A percentile compares a stretch with the other conserved stretches of the same genome.
phyloP scores from a whole-genome alignment of 768 basidiomycete species.

The Termitomyces sp. region DNA sequence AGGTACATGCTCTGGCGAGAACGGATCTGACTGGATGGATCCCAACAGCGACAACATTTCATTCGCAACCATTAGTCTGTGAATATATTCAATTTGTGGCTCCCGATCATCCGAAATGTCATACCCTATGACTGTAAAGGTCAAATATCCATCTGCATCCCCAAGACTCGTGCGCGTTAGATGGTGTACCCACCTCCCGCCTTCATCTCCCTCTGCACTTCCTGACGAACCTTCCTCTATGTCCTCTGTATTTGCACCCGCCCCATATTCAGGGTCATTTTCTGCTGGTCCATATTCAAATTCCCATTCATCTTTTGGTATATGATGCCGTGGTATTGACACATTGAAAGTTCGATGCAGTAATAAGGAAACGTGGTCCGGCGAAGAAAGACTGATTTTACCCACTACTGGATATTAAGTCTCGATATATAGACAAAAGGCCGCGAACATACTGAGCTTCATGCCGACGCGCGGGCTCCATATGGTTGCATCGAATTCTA shows the following conservation, averaged over 20 bases:
- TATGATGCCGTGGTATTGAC: slow-evolving; percentile 90
- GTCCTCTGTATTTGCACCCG: slow-evolving; percentile 24
- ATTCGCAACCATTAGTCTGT: slow-evolving; percentile 82
- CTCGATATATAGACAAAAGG: background rate
- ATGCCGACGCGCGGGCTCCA: slow-evolving; percentile 87
- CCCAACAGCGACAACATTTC: slow-evolving; percentile 90
- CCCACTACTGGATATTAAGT: slow-evolving; percentile 47
- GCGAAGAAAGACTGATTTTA: slow-evolving; percentile 84
- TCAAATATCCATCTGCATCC: slow-evolving; percentile 57
- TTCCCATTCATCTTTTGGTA: slow-evolving; percentile 73
- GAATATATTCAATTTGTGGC: slow-evolving; percentile 5
- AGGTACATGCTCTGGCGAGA: slow-evolving; percentile 54
- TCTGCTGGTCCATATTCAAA: slow-evolving; percentile 85
- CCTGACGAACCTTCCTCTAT: slow-evolving; percentile 18
- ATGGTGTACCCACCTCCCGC: slow-evolving; percentile 79
- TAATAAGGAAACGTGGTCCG: slow-evolving; percentile 88
- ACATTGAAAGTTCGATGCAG: slow-evolving; percentile 92
- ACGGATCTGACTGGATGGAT: slow-evolving; percentile 73
- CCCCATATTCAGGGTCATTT: slow-evolving; percentile 70
- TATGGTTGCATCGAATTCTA: slow-evolving; percentile 78
- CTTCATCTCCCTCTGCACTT: slow-evolving; percentile 33
- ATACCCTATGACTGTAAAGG: slow-evolving; percentile 88
- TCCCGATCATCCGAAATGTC: slow-evolving; percentile 19
- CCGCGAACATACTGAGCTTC: slow-evolving; percentile 56
- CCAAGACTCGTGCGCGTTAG: slow-evolving; percentile 68